phyloP scores from a whole-genome alignment of 140 eudicot genomes.

The Stevia rebaudiana region DNA sequence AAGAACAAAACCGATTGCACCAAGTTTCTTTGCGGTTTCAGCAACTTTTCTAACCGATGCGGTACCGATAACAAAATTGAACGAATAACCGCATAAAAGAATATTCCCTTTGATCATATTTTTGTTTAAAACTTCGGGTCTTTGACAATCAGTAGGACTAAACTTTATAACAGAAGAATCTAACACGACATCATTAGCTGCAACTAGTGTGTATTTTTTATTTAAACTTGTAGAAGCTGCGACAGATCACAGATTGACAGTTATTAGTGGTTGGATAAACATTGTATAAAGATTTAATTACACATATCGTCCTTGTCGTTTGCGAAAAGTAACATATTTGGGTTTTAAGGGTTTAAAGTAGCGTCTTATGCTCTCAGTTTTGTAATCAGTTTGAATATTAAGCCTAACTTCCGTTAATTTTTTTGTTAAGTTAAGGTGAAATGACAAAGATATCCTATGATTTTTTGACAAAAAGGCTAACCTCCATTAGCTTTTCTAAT shows the following conservation, averaged over 20 bases:
- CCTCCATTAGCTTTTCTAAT: too few relatives aligned
- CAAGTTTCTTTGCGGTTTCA: slow-evolving; percentile 79
- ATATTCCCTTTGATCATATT: slow-evolving; percentile 84
- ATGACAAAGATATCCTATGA: too few relatives aligned
- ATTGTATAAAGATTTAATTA: not conserved
- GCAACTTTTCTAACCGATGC: slow-evolving; percentile 75
- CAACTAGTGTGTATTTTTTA: slow-evolving; percentile 62
- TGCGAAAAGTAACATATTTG: too few relatives aligned
- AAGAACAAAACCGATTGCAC: slow-evolving; percentile 92
- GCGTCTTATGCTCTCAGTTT: too few relatives aligned
- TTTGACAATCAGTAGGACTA: slow-evolving; percentile 90
- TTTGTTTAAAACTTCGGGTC: slow-evolving; percentile 82
- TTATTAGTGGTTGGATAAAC: not conserved
- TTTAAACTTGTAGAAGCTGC: slow-evolving; percentile 84
- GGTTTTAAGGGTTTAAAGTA: too few relatives aligned
- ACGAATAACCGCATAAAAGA: slow-evolving; percentile 92
- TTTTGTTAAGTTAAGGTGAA: too few relatives aligned
- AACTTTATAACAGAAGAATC: slow-evolving; percentile 62
- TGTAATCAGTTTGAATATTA: too few relatives aligned
- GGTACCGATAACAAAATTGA: slow-evolving; percentile 84
- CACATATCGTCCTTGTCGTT: too few relatives aligned
- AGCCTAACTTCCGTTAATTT: too few relatives aligned
- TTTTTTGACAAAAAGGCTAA: too few relatives aligned
- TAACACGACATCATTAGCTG: slow-evolving; percentile 82
- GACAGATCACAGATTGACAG: slow-evolving; percentile 3